Evolutionary conservation across 2,329 filamentous ascomycete species (phyloP), one percentile per base, ranked within the genome.

Genomic region (Calonectria fujianensis): DNA sequence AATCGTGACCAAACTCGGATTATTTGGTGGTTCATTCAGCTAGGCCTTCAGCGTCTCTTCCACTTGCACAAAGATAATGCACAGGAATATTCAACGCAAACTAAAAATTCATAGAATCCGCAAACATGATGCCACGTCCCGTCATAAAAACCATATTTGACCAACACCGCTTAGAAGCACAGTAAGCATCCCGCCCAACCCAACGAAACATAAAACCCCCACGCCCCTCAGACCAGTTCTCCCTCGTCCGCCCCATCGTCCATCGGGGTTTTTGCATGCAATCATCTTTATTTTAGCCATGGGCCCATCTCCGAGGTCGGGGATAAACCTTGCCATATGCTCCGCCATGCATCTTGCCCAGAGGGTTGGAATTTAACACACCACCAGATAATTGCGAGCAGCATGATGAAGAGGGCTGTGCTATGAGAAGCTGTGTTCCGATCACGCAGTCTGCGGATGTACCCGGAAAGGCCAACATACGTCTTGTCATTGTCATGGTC

Each of bases 401-500:
- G 8, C 73, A 82, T 71, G 63, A 79, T 69, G 39, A 41, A 35
- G 24, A 77, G 31, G 7, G 78, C 73, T 32, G 66, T 24, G 29
- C 69, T 68, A 4, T 48, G 69, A 68, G 80, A 79, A 6, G 54
- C 52, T 5, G 67, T 68, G n/a, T 72, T 75, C 8, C 51, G 64
- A 45, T 75, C 69, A 24, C 74, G 74, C 18, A 82, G 66, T 16
- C 57, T 70, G 41, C 68, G 63, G 37, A 82, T 76, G 52, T 83
- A 77, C 13, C 78, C 72, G 2, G 74, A n/a, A 10, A 83, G 66
- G 24, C 74, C 77, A 3, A 77, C 54, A 27, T 79, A 77, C 10
- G 39, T 57, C 20, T 69, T 66, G 3, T 66, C 35, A 57, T 85
- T 82, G 4, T 80, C 80, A 3, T 32, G 35, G 20, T 81, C 77